These are phyloP conservation scores for Elsinoe perseae DNA, from an alignment of 2,329 filamentous ascomycete genomes.

Conservation along the genomic window DNA sequence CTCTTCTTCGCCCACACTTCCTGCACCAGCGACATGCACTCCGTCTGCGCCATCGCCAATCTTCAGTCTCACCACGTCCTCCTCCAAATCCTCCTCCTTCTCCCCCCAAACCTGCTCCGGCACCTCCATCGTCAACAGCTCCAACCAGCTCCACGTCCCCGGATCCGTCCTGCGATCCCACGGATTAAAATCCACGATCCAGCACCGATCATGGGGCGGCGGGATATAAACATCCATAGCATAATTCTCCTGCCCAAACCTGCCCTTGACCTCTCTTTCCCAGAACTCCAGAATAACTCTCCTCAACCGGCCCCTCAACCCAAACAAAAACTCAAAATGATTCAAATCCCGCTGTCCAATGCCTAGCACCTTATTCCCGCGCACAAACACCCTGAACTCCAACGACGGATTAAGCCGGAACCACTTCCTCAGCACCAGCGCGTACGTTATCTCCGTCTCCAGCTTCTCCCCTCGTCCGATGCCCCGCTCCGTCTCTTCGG, in stretches of 20 bases:
- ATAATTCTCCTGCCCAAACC: constrained; percentile 77
- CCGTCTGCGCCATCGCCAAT: constrained; percentile 18
- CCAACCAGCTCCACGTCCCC: constrained; percentile 80
- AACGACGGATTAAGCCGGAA: constrained; percentile 82
- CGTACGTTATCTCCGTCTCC: constrained; percentile 42
- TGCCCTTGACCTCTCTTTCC: constrained; percentile 60
- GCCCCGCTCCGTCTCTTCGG: constrained; percentile 7
- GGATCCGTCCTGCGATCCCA: constrained; percentile 88
- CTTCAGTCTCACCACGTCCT: constrained; percentile 23
- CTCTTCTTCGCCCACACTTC: constrained; percentile 21
- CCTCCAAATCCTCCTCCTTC: constrained; percentile 18
- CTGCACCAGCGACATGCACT: constrained; percentile 5
- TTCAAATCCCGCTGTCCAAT: constrained; percentile 87
- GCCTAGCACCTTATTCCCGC: constrained; percentile 68
- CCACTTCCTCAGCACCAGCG: constrained; percentile 80
- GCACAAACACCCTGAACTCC: constrained; percentile 94
- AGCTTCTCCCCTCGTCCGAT: constrained; percentile 8
- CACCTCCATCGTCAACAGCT: constrained; percentile 67
- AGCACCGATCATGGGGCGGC: constrained; percentile 62
- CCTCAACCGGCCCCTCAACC: constrained; percentile 58
- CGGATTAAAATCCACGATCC: constrained; percentile 89
- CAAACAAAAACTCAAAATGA: constrained; percentile 74
- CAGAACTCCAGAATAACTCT: constrained; percentile 71
- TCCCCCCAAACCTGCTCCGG: constrained; percentile 34
- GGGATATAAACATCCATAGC: constrained; percentile 91